Base-by-base conservation (phyloP, 1,284 basidiomycete species). In the Entoloma clypeatum region DNA sequence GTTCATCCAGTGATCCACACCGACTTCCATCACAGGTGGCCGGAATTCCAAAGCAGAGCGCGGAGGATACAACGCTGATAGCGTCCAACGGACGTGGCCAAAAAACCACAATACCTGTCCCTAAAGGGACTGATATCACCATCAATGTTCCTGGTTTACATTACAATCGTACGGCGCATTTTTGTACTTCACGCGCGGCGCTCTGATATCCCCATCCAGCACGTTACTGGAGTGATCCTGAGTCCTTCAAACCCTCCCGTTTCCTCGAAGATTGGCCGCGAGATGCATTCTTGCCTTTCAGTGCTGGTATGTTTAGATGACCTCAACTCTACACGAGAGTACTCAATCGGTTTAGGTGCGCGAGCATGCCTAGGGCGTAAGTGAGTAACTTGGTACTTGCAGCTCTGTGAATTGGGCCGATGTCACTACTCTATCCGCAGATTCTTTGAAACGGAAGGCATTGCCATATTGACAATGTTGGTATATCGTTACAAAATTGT, bases 361-460 rank as follows among this genome's bases (percentile, higher is more conserved):
- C 64, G 76, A 8, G 70, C 68, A 8, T 79, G 77, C 56, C 59
- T 80, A 26, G 77, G 76, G 24, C 66, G 72, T 50, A 66, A 69
- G 65, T 77, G 57, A 41, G 67, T 55, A 13, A 24, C n/a, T 6
- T 36, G 24, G n/a, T 16, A 16, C 31, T 16, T 40, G 8, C 7
- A 26, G 2, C 9, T 26, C 16, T 10, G 7, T 6, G 9, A n/a
- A 16, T 11, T 4, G 17, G 4, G 30, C 13, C 37, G 2, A 14
- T 18, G n/a, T 16, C 17, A 25, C 27, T 43, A 32, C 42, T 6
- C 32, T 51, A 24, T 43, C 35, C 30, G 13, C 22, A 72, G 69
- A 47, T 73, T 74, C 47, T 63, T 63, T 21, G 71, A 75, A 50
- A 68, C 65, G 1, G 72, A 75, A 48, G 68, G 62, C n/a, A 61